These are phyloP conservation scores for Penicillium egyptiacum DNA, from an alignment of 495 filamentous ascomycete species.

Conservation along the genomic window DNA sequence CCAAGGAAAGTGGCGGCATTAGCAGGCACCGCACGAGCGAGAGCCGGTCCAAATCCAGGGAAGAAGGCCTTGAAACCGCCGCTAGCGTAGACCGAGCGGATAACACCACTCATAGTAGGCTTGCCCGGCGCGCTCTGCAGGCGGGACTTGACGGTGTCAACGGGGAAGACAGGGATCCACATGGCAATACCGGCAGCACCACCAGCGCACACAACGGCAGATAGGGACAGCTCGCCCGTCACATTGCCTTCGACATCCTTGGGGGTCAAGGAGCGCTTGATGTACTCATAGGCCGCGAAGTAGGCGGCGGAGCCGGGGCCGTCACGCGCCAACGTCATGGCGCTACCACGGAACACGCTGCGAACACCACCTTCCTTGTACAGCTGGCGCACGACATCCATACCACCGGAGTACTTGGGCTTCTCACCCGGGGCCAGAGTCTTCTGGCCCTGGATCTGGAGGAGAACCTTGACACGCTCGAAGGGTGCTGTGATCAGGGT, in stretches of 20 bases:
- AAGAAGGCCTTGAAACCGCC: slow-evolving; percentile 95
- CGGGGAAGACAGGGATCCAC: slow-evolving; percentile 98
- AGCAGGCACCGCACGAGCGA: slow-evolving; percentile 90
- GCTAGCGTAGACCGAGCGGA: slow-evolving; percentile 71
- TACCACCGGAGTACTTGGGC: slow-evolving; percentile 83
- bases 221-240: slow-evolving; percentile 67
- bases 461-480: slow-evolving; percentile 96
- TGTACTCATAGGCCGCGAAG: slow-evolving; percentile 94
- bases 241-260: slow-evolving; percentile 74
- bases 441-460: slow-evolving; percentile 96
- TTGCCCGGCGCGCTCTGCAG: slow-evolving; percentile 90
- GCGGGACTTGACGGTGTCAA: slow-evolving; percentile 94
- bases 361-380: slow-evolving; percentile 88
- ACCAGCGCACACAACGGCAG: slow-evolving; percentile 82
- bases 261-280: slow-evolving; percentile 86
- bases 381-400: slow-evolving; percentile 93
- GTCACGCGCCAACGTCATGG: slow-evolving; percentile 90
- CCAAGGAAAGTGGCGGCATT: slow-evolving; percentile 81
- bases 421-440: slow-evolving; percentile 81
- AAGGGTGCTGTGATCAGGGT: slow-evolving; percentile 97
- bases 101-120: slow-evolving; percentile 76
- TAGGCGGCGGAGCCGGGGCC: slow-evolving; percentile 92
- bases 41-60: slow-evolving; percentile 89
- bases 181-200: slow-evolving; percentile 93
- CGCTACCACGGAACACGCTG: slow-evolving; percentile 86